These are phyloP conservation scores for Yamadazyma taylorii DNA, from an alignment of 1,139 yeast species.

Conservation along the genomic window DNA sequence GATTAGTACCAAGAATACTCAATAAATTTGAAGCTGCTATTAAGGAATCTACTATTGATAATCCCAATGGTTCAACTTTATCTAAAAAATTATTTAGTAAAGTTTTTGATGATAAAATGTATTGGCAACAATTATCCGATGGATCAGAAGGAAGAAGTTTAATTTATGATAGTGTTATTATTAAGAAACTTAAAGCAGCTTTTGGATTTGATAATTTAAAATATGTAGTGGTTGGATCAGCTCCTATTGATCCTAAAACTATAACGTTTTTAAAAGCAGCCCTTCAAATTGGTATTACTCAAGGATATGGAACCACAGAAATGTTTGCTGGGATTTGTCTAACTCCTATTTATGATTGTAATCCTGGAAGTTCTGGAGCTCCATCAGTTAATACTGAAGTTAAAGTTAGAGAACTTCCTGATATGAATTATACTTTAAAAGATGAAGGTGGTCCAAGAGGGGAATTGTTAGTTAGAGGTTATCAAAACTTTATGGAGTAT, in stretches of 20 bases:
- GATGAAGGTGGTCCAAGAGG: slow-evolving; percentile 42
- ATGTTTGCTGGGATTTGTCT: slow-evolving; percentile 42
- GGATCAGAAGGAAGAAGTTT: slow-evolving; percentile 21
- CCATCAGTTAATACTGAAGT: slow-evolving; percentile 34
- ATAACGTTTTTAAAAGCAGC: slow-evolving; percentile 41
- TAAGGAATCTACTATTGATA: slow-evolving; percentile 44
- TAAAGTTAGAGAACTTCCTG: slow-evolving; percentile 38
- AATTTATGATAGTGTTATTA: slow-evolving; percentile 30
- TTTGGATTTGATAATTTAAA: slow-evolving; percentile 34
- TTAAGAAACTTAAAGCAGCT: slow-evolving; percentile 28
- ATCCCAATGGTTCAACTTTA: slow-evolving; percentile 32
- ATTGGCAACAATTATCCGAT: slow-evolving; percentile 12
- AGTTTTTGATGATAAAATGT: slow-evolving; percentile 19
- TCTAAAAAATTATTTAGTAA: slow-evolving; percentile 27
- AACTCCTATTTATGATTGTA: slow-evolving; percentile 31
- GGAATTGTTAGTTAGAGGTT: slow-evolving; percentile 41
- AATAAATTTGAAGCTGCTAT: slow-evolving; percentile 46
- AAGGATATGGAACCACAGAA: slow-evolving; percentile 50
- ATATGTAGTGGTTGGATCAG: slow-evolving; percentile 37
- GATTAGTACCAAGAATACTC: slow-evolving; percentile 41
- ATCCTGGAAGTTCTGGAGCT: slow-evolving; percentile 45
- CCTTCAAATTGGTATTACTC: slow-evolving; percentile 38
- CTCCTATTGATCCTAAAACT: slow-evolving; percentile 45
- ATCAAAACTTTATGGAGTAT: slow-evolving; percentile 38
- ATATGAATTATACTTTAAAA: slow-evolving; percentile 33